Base-by-base conservation (phyloP, 768 basidiomycete genomes). In the Leccinum subtestaceum region DNA sequence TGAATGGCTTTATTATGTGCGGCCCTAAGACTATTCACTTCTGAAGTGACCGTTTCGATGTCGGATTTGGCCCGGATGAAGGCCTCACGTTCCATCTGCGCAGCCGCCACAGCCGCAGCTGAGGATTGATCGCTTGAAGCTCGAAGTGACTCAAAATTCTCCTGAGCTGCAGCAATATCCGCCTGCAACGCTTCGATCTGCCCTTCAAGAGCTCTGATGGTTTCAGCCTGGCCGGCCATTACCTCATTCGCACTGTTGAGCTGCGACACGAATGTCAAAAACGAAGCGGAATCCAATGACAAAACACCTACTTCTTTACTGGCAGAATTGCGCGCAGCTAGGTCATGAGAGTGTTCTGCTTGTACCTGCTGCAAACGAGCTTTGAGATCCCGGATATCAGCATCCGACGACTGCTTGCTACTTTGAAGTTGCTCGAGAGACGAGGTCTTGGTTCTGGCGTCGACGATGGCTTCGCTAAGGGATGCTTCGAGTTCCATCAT, bases 31-130 rank as follows among this genome's bases (percentile, higher is more conserved):
- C 75, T 72, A 11, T 80, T 78, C 0, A 74, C 72, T 72, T 89
- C 87, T 11, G 76, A 75, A 56, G 80, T 72, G 34, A 86, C 77
- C 5, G 81, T 75, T 46, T 80, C 81, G 36, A 90, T 75, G 54
- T 90, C 82, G 2, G 80, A 81, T 63, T 85, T 84, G 12, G 84
- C 86, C 66, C 84, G 84, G 19, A 83, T 65, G 29, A 91, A 77
- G 21, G 84, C 83, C 64, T 86, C 86, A 19, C 79, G 86, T 60
- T 91, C 86, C 43, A 78, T 72, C 47, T 81, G 77, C n/a, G 83
- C 83, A 15, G 84, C 82, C 15, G 78, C 76, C 1, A 78, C 71
- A 0, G 81, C 77, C 29, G 76, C 78, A 1, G 77, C 72, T 4
- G 75, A 68, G 13, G 78, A 75, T 6, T 79, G 72, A 13, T 79